These are phyloP conservation scores for Colletotrichum incanum DNA, from an alignment of 2,329 filamentous ascomycete species.

Conservation along the genomic window DNA sequence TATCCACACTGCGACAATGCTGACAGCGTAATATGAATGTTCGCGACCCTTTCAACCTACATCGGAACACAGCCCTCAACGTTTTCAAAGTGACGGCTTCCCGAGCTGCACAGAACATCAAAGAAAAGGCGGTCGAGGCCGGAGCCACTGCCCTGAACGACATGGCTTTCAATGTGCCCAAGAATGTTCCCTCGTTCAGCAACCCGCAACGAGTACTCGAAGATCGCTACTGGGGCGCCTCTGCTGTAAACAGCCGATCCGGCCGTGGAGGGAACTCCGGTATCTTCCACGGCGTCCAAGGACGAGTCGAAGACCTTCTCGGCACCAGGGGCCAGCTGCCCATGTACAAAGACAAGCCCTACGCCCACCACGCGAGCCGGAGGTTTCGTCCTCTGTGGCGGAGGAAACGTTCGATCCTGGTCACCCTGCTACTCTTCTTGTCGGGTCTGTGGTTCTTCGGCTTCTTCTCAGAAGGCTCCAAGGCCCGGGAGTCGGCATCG, in stretches of 20 bases:
- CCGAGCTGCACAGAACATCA: conserved; percentile 60
- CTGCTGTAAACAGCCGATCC: conserved; percentile 60
- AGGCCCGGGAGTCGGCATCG: conserved; percentile 51
- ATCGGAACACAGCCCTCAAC: conserved; percentile 52
- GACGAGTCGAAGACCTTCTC: conserved; percentile 76
- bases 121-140: conserved; percentile 65
- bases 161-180: conserved; percentile 78
- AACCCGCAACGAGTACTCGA: conserved; percentile 76
- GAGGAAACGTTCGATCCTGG: conserved; percentile 72
- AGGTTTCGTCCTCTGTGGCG: conserved; percentile 73
- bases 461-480: conserved; percentile 63
- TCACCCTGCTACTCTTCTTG: conserved; percentile 69
- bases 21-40: conserved; percentile 54
- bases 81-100: conserved; percentile 66
- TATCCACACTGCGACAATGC: conserved; percentile 43
- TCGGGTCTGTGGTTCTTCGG: conserved; percentile 80
- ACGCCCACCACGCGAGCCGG: conserved; percentile 74
- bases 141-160: conserved; percentile 65
- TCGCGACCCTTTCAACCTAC: conserved; percentile 61
- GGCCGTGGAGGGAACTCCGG: conserved; percentile 55
- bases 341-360: conserved; percentile 99
- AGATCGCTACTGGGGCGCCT: conserved; percentile 76
- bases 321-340: conserved; percentile 76
- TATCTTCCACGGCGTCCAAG: conserved; percentile 69
- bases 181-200: conserved; percentile 78